Conservation (phyloP, 768 basidiomycete species). For the Podaxis carcinomalis region DNA sequence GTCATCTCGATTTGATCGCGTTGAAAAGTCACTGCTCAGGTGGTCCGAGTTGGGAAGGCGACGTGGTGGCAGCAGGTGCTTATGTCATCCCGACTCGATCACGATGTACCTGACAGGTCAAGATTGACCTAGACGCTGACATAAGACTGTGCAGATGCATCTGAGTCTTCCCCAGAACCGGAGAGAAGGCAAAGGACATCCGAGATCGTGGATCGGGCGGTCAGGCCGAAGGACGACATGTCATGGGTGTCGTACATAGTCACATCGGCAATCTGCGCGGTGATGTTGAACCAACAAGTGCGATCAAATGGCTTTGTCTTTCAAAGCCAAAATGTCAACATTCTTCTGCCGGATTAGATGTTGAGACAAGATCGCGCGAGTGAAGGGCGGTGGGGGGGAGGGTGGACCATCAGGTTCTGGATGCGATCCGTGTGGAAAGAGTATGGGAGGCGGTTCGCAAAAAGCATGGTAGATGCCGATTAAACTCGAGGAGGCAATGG, state of each 20-base stretch:
- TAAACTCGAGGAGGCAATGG: constrained; percentile 15
- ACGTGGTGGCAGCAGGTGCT: constrained; percentile 1
- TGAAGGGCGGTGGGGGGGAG: background rate
- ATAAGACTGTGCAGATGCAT: background rate
- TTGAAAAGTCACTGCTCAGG: background rate
- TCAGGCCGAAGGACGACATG: constrained; percentile 21
- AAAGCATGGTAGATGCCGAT: constrained; percentile 14
- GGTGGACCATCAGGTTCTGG: constrained; percentile 6
- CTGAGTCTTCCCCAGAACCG: constrained; percentile 29
- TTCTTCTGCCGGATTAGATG: background rate
- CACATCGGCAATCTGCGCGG: constrained; percentile 26
- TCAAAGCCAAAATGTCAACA: constrained; percentile 7
- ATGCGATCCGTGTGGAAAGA: constrained; percentile 3
- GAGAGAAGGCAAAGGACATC: constrained; percentile 23
- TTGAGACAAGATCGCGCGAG: background rate
- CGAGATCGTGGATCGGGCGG: constrained; percentile 29
- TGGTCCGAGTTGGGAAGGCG: constrained; percentile 12
- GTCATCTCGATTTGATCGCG: constrained; percentile 11
- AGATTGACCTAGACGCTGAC: constrained; percentile 10
- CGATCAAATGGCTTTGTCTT: constrained; percentile 4
- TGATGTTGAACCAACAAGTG: constrained; percentile 12
- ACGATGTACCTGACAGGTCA: constrained; percentile 15
- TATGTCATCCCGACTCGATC: constrained; percentile 14
- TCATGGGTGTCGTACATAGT: constrained; percentile 12
- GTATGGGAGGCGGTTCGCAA: constrained; percentile 8